A percentile compares a stretch with the other conserved stretches of the same genome.
phyloP scores from a whole-genome alignment of 441 rosid genomes.

The Bruguiera hainesii region DNA sequence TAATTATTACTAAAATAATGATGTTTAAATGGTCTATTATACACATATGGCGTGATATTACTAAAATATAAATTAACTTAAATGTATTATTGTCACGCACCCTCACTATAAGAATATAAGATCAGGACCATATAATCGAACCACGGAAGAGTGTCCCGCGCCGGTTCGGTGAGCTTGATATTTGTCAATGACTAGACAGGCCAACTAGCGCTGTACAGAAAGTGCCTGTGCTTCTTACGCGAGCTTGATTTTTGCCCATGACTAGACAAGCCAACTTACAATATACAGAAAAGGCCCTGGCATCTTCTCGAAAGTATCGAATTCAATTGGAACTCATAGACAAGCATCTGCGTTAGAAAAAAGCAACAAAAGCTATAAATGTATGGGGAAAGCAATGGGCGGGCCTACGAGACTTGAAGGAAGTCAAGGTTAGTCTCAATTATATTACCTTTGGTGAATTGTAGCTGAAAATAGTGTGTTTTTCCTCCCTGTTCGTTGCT shows the following conservation, averaged over 20 bases:
- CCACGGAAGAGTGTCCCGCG: not conserved
- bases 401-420: not conserved
- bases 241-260: not conserved
- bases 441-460: conserved; percentile 16
- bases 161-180: not conserved
- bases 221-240: no score
- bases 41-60: no score
- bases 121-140: no score
- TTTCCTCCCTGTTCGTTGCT: no score
- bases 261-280: conserved; percentile 22
- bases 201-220: conserved; percentile 7
- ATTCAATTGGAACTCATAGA: not conserved
- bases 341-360: not conserved
- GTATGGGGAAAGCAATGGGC: not conserved
- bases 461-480: conserved; percentile 3
- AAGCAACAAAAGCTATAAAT: conserved; percentile 14
- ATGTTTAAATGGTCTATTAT: no score
- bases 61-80: no score
- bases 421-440: conserved; percentile 11
- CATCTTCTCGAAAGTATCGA: conserved; percentile 1
- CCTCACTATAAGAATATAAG: no score
- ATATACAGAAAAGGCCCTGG: not conserved
- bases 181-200: conserved; percentile 16
- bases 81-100: no score
- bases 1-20: no score